These are phyloP conservation scores for Polygonum maritimum DNA, from an alignment of 148 eudicot species.

Conservation along the genomic window DNA sequence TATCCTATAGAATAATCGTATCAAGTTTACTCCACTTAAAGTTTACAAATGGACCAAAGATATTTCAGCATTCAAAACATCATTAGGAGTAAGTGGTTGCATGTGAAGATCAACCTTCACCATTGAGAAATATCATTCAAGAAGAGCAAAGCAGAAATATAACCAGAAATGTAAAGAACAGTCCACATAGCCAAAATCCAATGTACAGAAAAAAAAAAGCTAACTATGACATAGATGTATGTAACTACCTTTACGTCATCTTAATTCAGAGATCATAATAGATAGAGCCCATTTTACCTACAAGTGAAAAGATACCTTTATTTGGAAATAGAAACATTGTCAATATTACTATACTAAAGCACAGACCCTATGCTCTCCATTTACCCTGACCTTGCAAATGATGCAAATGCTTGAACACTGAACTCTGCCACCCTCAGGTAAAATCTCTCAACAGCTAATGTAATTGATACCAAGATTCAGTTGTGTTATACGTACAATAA, in stretches of 20 bases:
- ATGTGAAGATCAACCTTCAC: background rate
- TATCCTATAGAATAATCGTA: background rate
- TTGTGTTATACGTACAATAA: background rate
- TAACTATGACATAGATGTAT: conserved; percentile 32
- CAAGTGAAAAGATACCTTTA: conserved; percentile 88
- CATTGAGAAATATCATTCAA: background rate
- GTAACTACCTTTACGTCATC: conserved; percentile 93
- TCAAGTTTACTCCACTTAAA: background rate
- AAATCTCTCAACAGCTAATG: background rate
- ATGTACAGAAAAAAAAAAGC: conserved; percentile 9
- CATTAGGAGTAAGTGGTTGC: background rate
- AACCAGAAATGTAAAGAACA: background rate
- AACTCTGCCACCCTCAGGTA: background rate
- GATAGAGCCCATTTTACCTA: conserved; percentile 88
- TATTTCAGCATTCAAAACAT: background rate
- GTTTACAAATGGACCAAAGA: background rate
- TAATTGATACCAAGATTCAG: background rate
- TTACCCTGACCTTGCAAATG: conserved; percentile 9
- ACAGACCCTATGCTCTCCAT: conserved; percentile 22
- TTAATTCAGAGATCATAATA: conserved; percentile 89
- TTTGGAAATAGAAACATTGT: conserved; percentile 65
- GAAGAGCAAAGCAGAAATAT: background rate
- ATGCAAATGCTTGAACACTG: background rate
- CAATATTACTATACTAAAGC: conserved; percentile 40
- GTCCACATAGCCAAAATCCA: background rate